Base-by-base conservation (phyloP, 371 early-diverging fungal species). In the Syncephalastrum monosporum region DNA sequence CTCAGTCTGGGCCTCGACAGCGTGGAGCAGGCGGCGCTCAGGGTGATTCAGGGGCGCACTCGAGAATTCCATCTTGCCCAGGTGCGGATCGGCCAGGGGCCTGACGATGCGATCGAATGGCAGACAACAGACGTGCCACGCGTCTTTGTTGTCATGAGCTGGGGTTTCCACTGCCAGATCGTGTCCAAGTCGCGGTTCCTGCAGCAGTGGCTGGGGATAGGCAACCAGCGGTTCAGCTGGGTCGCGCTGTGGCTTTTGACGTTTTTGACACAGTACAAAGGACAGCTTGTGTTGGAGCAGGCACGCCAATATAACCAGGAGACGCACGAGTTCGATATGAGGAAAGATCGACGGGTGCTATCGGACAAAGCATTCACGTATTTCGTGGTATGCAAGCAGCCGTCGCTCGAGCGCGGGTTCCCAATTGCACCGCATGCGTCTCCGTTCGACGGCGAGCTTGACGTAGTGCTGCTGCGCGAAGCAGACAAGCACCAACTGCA, bases 101-200 rank as follows among this genome's bases (percentile, higher is more conserved):
- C 61, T n/a, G 53, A 42, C 12, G 42, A 58, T 45, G 48, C 29
- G 43, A 53, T 24, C 12, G 45, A 25, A 14, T 10, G 3, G 12
- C 19, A 6, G 8, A 21, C 24, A 4, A 15, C 29, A n/a, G 25
- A 29, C 1, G 55, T 53, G 3, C 41, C 45, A 1, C 64, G 70
- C 4, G 41, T 79, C 8, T 33, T 79, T 0, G 76, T 79, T 12
- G 76, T 79, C 14, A 60, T 79, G 70, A 75, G 76, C 29, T 79
- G 74, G 72, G 79, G 79, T 24, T 79, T 79, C 53, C 79, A 79
- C 60, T 74, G 76, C n/a, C 76, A 79, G 47, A 61, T 79, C 25
- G 79, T 79, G 13, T 61, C 67, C 42, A 74, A 75, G 48, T 60
- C 79, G 2, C 50, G 70, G 21, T 72, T 70, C 19, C 50, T 79